These are phyloP conservation scores for Mortierella sp. DNA, from an alignment of 371 early-diverging fungal genomes.

Conservation along the genomic window DNA sequence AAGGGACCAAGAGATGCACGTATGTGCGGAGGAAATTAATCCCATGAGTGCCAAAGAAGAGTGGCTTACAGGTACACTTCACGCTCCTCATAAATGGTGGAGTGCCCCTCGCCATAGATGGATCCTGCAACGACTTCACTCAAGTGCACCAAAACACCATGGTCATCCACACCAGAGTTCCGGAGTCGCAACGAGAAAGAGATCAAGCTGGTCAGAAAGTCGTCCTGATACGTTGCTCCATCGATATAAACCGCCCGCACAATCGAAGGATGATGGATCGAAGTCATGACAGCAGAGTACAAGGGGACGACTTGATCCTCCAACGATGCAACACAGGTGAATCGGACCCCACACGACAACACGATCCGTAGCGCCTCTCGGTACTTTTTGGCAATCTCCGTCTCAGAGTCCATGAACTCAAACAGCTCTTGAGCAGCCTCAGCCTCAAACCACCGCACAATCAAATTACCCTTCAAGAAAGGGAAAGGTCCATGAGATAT, in stretches of 20 bases:
- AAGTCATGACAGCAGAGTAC: constrained; percentile 91
- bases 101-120: constrained; percentile 92
- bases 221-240: constrained; percentile 79
- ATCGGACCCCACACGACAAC: constrained; percentile 75
- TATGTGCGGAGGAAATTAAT: too few species aligned
- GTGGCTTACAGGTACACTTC: constrained; percentile 79
- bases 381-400: constrained; percentile 76
- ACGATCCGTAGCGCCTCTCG: constrained; percentile 76
- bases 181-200: constrained; percentile 86
- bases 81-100: constrained; percentile 90
- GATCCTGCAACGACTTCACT: constrained; percentile 90
- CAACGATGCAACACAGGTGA: constrained; percentile 81
- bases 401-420: constrained; percentile 87
- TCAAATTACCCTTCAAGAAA: constrained; percentile 79
- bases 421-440: constrained; percentile 93
- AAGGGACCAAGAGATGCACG: not conserved
- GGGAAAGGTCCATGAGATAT: constrained; percentile 94
- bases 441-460: constrained; percentile 91
- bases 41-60: not conserved
- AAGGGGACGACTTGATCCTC: constrained; percentile 96
- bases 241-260: constrained; percentile 92
- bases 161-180: constrained; percentile 88
- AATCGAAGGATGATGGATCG: constrained; percentile 88
- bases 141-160: constrained; percentile 86
- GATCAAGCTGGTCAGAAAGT: constrained; percentile 89